A percentile compares a stretch with the other conserved stretches of the same genome.
Conservation (phyloP, 139 green algal genomes). For the Chlorella ohadii region DNA sequence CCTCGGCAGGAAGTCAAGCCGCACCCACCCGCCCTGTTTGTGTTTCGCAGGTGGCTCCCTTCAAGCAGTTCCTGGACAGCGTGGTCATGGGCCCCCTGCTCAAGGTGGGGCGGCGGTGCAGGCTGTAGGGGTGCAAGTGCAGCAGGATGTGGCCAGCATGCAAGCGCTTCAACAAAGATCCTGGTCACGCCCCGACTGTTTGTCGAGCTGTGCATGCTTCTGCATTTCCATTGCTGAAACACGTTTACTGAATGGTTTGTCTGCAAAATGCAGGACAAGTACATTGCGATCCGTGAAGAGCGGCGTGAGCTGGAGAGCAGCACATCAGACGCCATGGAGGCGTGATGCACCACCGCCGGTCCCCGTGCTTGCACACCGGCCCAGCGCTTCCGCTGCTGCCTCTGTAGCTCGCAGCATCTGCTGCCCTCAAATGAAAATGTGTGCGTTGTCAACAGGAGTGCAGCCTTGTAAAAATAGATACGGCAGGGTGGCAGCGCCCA, state of each 20-base stretch:
- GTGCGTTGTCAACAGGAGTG: too few species aligned
- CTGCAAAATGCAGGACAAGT: constrained; percentile 51
- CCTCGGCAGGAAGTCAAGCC: too few species aligned
- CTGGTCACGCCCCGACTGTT: too few species aligned
- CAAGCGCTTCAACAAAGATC: too few species aligned
- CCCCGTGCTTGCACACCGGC: background rate
- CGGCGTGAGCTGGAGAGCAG: constrained; percentile 54
- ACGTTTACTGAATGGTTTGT: too few species aligned
- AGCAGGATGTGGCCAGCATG: background rate
- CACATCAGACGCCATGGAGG: background rate
- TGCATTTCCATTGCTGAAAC: too few species aligned
- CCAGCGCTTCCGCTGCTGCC: background rate
- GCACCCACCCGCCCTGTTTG: too few species aligned
- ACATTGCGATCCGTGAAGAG: constrained; percentile 55
- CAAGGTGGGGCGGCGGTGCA: background rate
- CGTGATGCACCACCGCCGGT: background rate
- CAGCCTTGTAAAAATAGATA: background rate
- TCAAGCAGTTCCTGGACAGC: constrained; percentile 73
- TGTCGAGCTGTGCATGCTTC: too few species aligned
- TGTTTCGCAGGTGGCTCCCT: constrained; percentile 46
- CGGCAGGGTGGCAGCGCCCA: too few species aligned
- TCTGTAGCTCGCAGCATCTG: background rate
- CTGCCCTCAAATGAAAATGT: too few species aligned
- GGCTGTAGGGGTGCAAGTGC: background rate
- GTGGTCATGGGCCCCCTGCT: constrained; percentile 43